Base-by-base conservation (phyloP, 2,329 filamentous ascomycete species). In the Cladobotryum mycophilum region DNA sequence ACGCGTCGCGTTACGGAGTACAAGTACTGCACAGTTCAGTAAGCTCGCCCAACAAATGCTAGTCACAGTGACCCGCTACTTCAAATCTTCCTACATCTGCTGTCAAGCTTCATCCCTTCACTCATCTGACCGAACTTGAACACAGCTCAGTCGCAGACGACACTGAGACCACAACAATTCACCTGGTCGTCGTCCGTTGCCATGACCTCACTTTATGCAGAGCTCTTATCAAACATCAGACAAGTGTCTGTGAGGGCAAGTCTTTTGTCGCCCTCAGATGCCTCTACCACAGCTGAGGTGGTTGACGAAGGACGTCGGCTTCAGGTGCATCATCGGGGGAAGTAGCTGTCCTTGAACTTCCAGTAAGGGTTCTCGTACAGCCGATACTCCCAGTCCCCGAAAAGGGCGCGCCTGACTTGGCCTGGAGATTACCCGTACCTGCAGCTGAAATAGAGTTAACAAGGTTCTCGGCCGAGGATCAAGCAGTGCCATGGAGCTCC, bases 171-270 rank as follows among this genome's bases (percentile, higher is more conserved):
- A 7, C 25, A 8, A 30, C 25, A 6, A 30, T 6, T 30, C 6
- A 30, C 25, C 9, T 11, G 6, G 6, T 30, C 25, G 25, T 30
- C 9, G 6, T 30, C 6, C 25, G 8, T 11, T 30, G 43, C 14
- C 3, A 45, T 56, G n/a, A 57, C 70, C 17, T 59, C 66, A 2
- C 71, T 86, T 18, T 85, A 86, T 61, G 82, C 82, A 5, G 84
- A 87, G 66, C 72, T 85, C 1, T 74, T 86, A 3, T 70, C 76
- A 25, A 84, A 85, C 53, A 83, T 87, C 56, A 74, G 78, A 40
- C 81, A 85, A 61, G 72, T 86, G 37, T 84, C 82, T 4, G 67
- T 85, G 18, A 76, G 74, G 46, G 79, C 74, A 6, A 72, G 74
- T 3, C 67, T 85, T 1, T 67, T 71, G 3, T 70, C 73, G 12